Percentiles rank a stretch among this genome's conserved stretches.
Conservation (phyloP, 2,329 filamentous ascomycete genomes). For the Fusarium buharicum region DNA sequence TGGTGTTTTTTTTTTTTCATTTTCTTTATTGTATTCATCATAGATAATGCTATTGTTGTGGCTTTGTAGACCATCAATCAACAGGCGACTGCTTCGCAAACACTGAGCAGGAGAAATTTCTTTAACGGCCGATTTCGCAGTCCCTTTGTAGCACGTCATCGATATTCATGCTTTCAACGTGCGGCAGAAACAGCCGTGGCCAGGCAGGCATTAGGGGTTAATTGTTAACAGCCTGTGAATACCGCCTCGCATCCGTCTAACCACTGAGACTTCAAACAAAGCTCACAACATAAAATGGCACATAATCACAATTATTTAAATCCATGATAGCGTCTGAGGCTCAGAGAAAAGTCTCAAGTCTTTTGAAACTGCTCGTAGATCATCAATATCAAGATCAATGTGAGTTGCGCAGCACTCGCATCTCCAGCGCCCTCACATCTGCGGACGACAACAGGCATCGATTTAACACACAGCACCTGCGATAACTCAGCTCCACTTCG, state of each 20-base stretch:
- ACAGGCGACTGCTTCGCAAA: background rate
- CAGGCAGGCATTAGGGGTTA: background rate
- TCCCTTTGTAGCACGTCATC: background rate
- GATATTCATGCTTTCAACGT: background rate
- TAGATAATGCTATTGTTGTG: conserved; percentile 11
- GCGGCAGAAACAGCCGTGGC: background rate
- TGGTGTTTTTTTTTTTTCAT: conserved; percentile 6
- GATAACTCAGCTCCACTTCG: background rate
- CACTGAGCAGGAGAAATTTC: background rate
- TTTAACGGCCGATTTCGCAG: background rate
- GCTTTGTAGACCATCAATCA: background rate
- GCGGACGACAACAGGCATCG: background rate
- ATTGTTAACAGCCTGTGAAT: background rate
- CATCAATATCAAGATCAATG: background rate
- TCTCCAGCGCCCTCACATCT: background rate
- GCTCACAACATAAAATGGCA: background rate
- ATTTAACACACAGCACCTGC: background rate
- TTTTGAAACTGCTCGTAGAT: background rate
- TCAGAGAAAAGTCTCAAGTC: background rate
- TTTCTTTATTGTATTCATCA: background rate
- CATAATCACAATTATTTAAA: background rate
- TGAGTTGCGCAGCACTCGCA: background rate
- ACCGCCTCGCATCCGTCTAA: background rate
- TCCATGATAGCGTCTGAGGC: background rate
- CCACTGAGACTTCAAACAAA: background rate